Percentiles rank a stretch among this genome's conserved stretches.
Evolutionary conservation across 2,329 filamentous ascomycete genomes (phyloP).

Genomic region (Penicillium sp.): DNA sequence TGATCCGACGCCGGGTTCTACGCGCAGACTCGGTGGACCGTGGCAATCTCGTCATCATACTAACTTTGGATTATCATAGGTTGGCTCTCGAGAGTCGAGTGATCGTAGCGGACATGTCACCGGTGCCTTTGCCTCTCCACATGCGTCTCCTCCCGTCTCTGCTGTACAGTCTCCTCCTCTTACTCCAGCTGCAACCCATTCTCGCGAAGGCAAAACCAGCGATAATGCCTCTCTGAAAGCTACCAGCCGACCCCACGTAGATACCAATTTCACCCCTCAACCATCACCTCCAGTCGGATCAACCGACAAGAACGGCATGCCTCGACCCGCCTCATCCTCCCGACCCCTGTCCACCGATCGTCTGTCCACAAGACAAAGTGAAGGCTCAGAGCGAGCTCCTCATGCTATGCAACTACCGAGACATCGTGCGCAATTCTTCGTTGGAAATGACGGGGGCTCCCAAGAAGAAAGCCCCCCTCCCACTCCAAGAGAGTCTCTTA

Average conservation of each 20-base stretch:
- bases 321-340: constrained; percentile 39
- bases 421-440: constrained; percentile 53
- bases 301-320: constrained; percentile 30
- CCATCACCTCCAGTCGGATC: constrained; percentile 51
- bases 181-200: constrained; percentile 75
- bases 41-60: constrained; percentile 2
- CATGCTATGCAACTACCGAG: constrained; percentile 47
- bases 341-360: constrained; percentile 43
- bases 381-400: constrained; percentile 43
- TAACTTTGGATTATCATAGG: constrained; percentile 26
- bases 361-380: constrained; percentile 42
- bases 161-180: constrained; percentile 84
- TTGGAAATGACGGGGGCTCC: constrained; percentile 58
- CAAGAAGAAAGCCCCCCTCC: constrained; percentile 63
- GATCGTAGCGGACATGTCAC: constrained; percentile 58
- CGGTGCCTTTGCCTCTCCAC: constrained; percentile 65
- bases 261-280: constrained; percentile 52
- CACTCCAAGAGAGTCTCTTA: constrained; percentile 48
- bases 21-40: not conserved
- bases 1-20: not conserved
- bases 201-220: constrained; percentile 49
- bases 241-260: constrained; percentile 32
- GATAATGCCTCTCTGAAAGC: constrained; percentile 32
- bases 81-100: constrained; percentile 56
- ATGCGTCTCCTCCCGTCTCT: constrained; percentile 63